phyloP scores from a whole-genome alignment of 176 grass and related monocot species.

The Calamus simplicifolius region DNA sequence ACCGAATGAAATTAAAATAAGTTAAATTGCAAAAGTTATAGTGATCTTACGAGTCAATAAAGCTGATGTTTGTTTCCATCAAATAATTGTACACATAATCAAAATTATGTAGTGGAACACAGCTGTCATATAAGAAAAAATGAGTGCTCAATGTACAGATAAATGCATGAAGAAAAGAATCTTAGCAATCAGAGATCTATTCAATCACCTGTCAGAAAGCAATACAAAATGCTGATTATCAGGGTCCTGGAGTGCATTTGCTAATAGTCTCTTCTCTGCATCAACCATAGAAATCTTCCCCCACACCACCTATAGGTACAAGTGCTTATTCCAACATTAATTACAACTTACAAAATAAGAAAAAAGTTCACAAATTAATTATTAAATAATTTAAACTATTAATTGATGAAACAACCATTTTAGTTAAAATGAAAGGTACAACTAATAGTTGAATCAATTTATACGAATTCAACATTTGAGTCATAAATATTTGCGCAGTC shows the following conservation, averaged over 20 bases:
- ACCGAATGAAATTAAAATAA: too few species aligned
- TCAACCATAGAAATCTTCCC: slow-evolving; percentile 98
- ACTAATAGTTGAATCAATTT: too few species aligned
- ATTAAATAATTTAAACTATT: too few species aligned
- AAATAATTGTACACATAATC: slow-evolving; percentile 96
- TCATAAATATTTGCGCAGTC: too few species aligned
- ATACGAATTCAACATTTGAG: too few species aligned
- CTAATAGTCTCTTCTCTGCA: slow-evolving; percentile 88
- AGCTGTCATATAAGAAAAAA: slow-evolving; percentile 50
- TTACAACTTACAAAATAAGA: not conserved
- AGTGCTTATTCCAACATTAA: slow-evolving; percentile 1
- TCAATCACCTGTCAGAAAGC: slow-evolving; percentile 81
- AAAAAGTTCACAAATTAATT: not conserved
- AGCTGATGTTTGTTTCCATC: slow-evolving; percentile 80
- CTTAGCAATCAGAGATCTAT: slow-evolving; percentile 6
- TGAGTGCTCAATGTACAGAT: slow-evolving; percentile 19
- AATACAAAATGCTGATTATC: slow-evolving; percentile 95
- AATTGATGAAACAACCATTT: too few species aligned
- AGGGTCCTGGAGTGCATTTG: slow-evolving; percentile 69
- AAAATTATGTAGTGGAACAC: slow-evolving; percentile 91
- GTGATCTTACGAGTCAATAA: slow-evolving; percentile 76
- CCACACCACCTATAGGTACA: slow-evolving; percentile 63
- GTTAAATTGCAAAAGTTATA: slow-evolving; percentile 2
- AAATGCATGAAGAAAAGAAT: slow-evolving; percentile 20
- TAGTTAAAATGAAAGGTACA: too few species aligned